A percentile compares a stretch with the other conserved stretches of the same genome.
These are phyloP conservation scores for Parafenestella ontariensis DNA, from an alignment of 2,329 filamentous ascomycete genomes.

Conservation along the genomic window DNA sequence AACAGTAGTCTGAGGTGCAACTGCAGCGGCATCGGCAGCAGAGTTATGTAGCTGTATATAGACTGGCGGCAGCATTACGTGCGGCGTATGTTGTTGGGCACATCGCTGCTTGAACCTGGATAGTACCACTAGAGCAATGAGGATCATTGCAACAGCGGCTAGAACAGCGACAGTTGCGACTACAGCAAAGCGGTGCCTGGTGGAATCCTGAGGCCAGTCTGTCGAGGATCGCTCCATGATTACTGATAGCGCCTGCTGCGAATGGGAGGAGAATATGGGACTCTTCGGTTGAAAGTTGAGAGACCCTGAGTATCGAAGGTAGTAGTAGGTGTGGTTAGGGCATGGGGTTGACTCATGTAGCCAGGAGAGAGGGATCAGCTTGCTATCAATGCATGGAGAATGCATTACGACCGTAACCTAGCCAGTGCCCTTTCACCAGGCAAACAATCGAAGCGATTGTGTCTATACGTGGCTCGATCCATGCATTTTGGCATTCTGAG, in stretches of 20 bases:
- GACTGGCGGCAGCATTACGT: not conserved
- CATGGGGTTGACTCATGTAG: not conserved
- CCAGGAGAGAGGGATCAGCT: not conserved
- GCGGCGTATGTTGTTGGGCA: not conserved
- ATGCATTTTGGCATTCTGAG: too few species aligned
- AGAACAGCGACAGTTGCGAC: not conserved
- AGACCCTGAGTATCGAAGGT: not conserved
- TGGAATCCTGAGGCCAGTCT: not conserved
- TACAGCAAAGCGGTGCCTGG: not conserved
- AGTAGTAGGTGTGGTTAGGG: not conserved
- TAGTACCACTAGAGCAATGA: not conserved
- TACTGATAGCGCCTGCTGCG: not conserved
- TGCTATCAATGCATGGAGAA: not conserved
- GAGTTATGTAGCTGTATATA: not conserved
- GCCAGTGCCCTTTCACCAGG: not conserved
- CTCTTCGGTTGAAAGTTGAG: not conserved
- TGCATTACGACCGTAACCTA: not conserved
- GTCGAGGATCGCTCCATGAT: not conserved
- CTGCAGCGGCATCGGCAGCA: not conserved
- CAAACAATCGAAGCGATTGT: not conserved
- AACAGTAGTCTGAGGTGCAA: not conserved
- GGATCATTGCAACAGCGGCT: not conserved
- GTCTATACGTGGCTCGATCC: not conserved
- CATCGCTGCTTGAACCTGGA: not conserved
- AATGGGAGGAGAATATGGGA: too few species aligned